phyloP scores from a whole-genome alignment of 2,329 filamentous ascomycete genomes.

The Apiospora pterosperma region DNA sequence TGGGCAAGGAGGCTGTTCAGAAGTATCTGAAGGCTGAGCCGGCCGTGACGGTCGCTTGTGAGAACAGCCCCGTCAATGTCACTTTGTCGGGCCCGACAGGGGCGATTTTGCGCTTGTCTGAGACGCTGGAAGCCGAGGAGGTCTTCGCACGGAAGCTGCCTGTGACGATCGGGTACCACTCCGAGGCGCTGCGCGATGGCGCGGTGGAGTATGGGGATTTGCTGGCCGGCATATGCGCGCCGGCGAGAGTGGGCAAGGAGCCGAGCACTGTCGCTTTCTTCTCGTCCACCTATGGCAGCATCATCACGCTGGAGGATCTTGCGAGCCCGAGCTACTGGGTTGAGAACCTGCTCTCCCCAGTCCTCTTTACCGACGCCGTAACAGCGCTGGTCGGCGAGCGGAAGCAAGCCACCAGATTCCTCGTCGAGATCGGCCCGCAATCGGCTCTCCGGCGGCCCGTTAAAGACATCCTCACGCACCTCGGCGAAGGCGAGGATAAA shows the following conservation, averaged over 20 bases:
- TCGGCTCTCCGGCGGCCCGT: constrained; percentile 20
- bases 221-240: constrained; percentile 7
- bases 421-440: constrained; percentile 21
- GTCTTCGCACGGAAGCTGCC: constrained; percentile 21
- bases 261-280: constrained; percentile 15
- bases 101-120: constrained; percentile 17
- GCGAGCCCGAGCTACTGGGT: constrained; percentile 19
- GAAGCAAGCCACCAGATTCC: constrained; percentile 13
- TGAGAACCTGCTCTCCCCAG: constrained; percentile 19
- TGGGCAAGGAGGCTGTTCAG: constrained; percentile 34
- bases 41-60: constrained; percentile 20
- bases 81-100: constrained; percentile 17
- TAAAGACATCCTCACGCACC: constrained; percentile 14
- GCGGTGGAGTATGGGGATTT: constrained; percentile 16
- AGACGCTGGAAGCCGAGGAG: constrained; percentile 12
- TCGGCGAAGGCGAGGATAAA: constrained; percentile 7
- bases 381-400: constrained; percentile 13
- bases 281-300: constrained; percentile 19
- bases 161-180: constrained; percentile 21
- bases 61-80: constrained; percentile 19
- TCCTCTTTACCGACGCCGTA: constrained; percentile 18
- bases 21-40: constrained; percentile 17
- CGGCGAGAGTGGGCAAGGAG: constrained; percentile 8
- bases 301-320: constrained; percentile 14
- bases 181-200: constrained; percentile 19